Percentiles rank a stretch among this genome's conserved stretches.
Evolutionary conservation across 208 protist genomes (phyloP).

Genomic region (Herpetomonas tarakana): DNA sequence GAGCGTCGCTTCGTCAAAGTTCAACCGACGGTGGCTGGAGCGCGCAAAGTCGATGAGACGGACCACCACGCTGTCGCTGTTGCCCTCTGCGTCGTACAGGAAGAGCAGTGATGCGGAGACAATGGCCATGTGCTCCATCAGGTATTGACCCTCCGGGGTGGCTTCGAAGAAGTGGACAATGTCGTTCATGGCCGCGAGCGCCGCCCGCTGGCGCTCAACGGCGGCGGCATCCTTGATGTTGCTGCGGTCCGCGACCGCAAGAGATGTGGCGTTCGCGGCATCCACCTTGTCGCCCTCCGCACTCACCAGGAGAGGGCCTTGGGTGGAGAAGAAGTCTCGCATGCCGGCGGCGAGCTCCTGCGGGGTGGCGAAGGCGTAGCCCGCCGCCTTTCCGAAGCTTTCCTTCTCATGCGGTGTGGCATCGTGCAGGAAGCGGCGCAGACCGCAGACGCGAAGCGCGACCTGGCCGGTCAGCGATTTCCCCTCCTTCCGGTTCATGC

Average conservation of each 20-base stretch:
- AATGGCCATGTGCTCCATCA: constrained; percentile 59
- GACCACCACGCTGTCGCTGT: constrained; percentile 9
- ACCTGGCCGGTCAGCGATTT: constrained; percentile 31
- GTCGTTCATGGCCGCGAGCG: constrained; percentile 16
- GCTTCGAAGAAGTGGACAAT: constrained; percentile 57
- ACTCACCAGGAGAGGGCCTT: constrained; percentile 9
- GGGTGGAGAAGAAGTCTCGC: constrained; percentile 37
- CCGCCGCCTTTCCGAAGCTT: constrained; percentile 37
- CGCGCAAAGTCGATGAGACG: constrained; percentile 74
- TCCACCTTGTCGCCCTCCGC: constrained; percentile 1
- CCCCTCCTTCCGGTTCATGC: constrained; percentile 42
- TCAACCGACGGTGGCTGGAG: constrained; percentile 49
- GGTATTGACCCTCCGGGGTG: constrained; percentile 34
- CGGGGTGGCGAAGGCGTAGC: constrained; percentile 29
- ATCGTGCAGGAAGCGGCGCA: constrained; percentile 28
- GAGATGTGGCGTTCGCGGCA: no score
- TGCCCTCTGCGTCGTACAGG: constrained; percentile 52
- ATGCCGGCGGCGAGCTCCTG: constrained; percentile 32
- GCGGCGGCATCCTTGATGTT: neutral
- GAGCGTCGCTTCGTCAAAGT: constrained; percentile 56
- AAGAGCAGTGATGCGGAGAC: constrained; percentile 69
- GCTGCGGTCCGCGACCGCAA: constrained; percentile 7
- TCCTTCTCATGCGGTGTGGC: constrained; percentile 6
- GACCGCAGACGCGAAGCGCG: constrained; percentile 56
- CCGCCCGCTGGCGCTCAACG: constrained; percentile 5